Base-by-base conservation (phyloP, 2,329 filamentous ascomycete genomes). In the Diaporthe eres region DNA sequence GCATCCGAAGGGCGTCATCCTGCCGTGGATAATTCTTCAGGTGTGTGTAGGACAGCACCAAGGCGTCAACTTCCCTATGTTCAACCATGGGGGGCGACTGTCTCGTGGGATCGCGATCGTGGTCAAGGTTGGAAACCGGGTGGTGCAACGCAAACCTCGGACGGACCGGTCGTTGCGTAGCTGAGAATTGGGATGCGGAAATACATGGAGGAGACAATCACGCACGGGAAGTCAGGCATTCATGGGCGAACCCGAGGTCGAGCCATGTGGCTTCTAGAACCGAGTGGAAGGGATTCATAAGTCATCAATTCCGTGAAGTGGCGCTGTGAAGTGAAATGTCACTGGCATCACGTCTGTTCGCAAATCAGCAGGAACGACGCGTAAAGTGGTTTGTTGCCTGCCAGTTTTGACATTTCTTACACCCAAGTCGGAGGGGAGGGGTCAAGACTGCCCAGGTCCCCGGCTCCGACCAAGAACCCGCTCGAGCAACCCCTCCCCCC, bases 1-100 rank as follows among this genome's bases (percentile, higher is more conserved):
- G 88, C 75, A 90, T 91, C 49, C 90, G 85, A 25, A 91, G 81
- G 19, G 89, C 89, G 75, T 91, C 89, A 22, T 82, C 81, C 28
- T 87, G 85, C 3, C 88, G 86, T 1, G 87, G 85, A 44, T 89
- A 85, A 31, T 85, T 81, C 12, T 82, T 82, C 72, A 91, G 80
- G 78, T 91, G 89, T 49, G 86, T 86, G 80, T 86, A 91, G 10
- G 85, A 86, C 25, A 83, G 79, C 7, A 91, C 82, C 44, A 87
- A 80, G 3, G 87, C 83, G 76, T 90, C 87, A 77, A 85, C 79
- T 78, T 88, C 86, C 1, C 63, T 58, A 19, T 47, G 49, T 15
- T 71, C 53, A 68, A 31, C 63, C 74, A 77, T 77, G 44, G 47
- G 34, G 73, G 44, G 47, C 39, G 73, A 49, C 5, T 39, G 10